Conservation (phyloP, 495 filamentous ascomycete genomes). For the Daldinia bambusicola region DNA sequence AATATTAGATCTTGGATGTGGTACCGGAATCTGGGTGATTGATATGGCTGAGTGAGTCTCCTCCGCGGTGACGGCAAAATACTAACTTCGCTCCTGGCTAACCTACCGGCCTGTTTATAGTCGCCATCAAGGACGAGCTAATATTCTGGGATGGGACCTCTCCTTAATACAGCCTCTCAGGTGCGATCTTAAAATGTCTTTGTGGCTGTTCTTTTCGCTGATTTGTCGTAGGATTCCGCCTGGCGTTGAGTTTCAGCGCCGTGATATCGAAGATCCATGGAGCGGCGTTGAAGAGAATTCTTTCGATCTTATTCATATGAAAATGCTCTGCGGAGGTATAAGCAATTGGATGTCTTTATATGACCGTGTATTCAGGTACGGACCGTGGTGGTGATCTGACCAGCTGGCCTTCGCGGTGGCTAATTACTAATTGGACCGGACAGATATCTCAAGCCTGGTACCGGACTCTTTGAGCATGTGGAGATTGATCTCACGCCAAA, state of each 20-base stretch:
- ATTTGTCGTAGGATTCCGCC: slow-evolving; percentile 67
- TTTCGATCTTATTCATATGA: slow-evolving; percentile 88
- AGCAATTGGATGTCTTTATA: slow-evolving; percentile 81
- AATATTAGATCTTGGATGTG: slow-evolving; percentile 86
- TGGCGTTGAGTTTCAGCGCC: slow-evolving; percentile 74
- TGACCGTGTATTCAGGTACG: slow-evolving; percentile 71
- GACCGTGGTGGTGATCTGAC: slow-evolving; percentile 12
- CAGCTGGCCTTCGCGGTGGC: slow-evolving; percentile 5
- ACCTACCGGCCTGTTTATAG: slow-evolving; percentile 26
- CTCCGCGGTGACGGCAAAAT: not conserved
- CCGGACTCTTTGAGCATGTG: slow-evolving; percentile 86
- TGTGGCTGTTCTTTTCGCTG: slow-evolving; percentile 1
- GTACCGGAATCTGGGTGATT: slow-evolving; percentile 92
- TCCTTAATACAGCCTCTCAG: slow-evolving; percentile 81
- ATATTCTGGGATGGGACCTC: slow-evolving; percentile 80
- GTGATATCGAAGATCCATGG: slow-evolving; percentile 88
- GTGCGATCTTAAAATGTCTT: slow-evolving; percentile 51
- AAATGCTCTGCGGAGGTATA: slow-evolving; percentile 83
- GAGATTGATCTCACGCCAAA: slow-evolving; percentile 88
- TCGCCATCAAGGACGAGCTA: slow-evolving; percentile 48
- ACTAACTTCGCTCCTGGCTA: slow-evolving; percentile 24
- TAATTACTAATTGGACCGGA: slow-evolving; percentile 29
- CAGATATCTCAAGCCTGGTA: slow-evolving; percentile 81
- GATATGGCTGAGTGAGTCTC: slow-evolving; percentile 81
- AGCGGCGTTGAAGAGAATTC: slow-evolving; percentile 71